A percentile compares a stretch with the other conserved stretches of the same genome.
Conservation (phyloP, 352 stramenopile species). For the Pythium monospermum region DNA sequence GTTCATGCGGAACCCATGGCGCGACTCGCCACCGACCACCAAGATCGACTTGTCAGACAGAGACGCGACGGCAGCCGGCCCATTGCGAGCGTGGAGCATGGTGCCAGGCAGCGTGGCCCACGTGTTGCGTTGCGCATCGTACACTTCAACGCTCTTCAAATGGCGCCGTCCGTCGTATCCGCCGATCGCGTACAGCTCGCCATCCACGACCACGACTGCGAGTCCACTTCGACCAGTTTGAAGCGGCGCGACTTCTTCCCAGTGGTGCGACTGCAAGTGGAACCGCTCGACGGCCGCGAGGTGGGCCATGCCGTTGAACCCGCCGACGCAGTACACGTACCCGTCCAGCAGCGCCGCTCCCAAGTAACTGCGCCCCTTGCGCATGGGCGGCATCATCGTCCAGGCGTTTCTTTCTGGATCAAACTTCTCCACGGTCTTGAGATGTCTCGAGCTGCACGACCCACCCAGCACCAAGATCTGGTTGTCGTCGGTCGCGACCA, state of each 20-base stretch:
- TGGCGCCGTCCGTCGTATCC: slow-evolving; percentile 65
- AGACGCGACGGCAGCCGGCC: slow-evolving; percentile 45
- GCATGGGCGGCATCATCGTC: slow-evolving; percentile 48
- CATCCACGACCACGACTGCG: slow-evolving; percentile 40
- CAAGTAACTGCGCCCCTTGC: slow-evolving; percentile 55
- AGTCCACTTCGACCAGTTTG: slow-evolving; percentile 52
- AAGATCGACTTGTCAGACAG: slow-evolving; percentile 44
- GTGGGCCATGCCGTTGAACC: slow-evolving; percentile 68
- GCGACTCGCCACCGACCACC: slow-evolving; percentile 64
- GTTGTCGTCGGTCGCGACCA: slow-evolving; percentile 39
- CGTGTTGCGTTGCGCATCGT: slow-evolving; percentile 37
- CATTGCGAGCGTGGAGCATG: slow-evolving; percentile 65
- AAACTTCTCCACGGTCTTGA: slow-evolving; percentile 53
- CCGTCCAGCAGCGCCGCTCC: slow-evolving; percentile 37
- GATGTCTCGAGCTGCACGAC: slow-evolving; percentile 46
- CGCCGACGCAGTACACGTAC: slow-evolving; percentile 60
- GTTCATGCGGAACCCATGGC: slow-evolving; percentile 58
- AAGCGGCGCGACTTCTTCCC: slow-evolving; percentile 50
- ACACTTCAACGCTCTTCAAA: slow-evolving; percentile 62
- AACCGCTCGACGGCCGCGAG: slow-evolving; percentile 54
- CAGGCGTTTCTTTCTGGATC: slow-evolving; percentile 52
- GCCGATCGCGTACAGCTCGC: slow-evolving; percentile 54
- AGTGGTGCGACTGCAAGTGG: slow-evolving; percentile 33
- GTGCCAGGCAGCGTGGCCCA: slow-evolving; percentile 33
- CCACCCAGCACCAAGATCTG: slow-evolving; percentile 61